These are phyloP conservation scores for Phytophthora meadii DNA, from an alignment of 352 stramenopile genomes.

Conservation along the genomic window DNA sequence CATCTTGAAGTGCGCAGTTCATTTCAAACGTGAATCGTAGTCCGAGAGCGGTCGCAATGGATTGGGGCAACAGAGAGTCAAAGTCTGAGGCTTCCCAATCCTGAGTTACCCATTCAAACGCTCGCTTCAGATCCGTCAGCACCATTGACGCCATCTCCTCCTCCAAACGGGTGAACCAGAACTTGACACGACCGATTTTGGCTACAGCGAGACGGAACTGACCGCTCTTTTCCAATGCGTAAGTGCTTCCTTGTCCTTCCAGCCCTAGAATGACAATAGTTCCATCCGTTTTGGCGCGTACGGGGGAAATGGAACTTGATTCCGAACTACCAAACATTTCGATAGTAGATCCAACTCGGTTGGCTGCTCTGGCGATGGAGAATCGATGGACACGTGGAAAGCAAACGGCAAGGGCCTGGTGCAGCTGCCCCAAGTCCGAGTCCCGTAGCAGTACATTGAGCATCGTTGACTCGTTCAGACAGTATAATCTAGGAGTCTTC, in stretches of 20 bases:
- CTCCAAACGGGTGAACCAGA: conserved; percentile 69
- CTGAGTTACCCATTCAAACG: conserved; percentile 31
- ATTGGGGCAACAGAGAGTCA: conserved; percentile 39
- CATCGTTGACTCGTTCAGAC: conserved; percentile 46
- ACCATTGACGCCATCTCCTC: conserved; percentile 67
- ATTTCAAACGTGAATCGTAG: conserved; percentile 50
- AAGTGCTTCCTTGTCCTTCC: conserved; percentile 10
- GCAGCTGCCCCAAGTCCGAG: conserved; percentile 40
- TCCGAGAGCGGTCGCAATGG: conserved; percentile 23
- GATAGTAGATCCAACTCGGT: conserved; percentile 27
- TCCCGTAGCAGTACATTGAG: conserved; percentile 52
- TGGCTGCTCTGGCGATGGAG: conserved; percentile 17
- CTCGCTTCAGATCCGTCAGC: conserved; percentile 38
- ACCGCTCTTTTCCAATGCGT: conserved; percentile 1
- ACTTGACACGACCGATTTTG: conserved; percentile 72
- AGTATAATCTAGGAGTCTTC: conserved; percentile 50
- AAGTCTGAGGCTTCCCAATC: neutral
- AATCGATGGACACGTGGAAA: conserved; percentile 55
- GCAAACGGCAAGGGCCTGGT: conserved; percentile 38
- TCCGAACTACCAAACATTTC: conserved; percentile 27
- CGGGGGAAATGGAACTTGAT: neutral
- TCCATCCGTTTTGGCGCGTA: conserved; percentile 14
- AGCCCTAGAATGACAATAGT: conserved; percentile 35
- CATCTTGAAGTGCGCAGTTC: conserved; percentile 12
- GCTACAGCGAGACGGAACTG: conserved; percentile 49